Evolutionary conservation across 1,284 basidiomycete species (phyloP), one percentile per base, ranked within the genome.

Genomic region (Ustanciosporium gigantosporum): DNA sequence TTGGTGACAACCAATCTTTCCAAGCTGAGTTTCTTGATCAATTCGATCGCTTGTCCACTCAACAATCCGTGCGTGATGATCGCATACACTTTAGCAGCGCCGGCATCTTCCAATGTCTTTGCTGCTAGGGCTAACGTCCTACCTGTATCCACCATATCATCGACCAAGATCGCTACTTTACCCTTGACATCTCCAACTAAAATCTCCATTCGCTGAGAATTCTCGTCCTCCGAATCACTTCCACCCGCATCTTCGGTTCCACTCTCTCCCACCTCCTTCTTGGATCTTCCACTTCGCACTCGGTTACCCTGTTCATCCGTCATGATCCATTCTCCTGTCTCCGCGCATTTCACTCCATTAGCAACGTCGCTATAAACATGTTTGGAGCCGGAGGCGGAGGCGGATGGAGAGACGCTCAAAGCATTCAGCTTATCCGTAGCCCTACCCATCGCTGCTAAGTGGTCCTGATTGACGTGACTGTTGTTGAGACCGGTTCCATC

Each of bases 111-210:
- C 55, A 98, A 81, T 3, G 91, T 90, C 44, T 86, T 86, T 11
- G 87, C 88, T 22, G 94, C 94, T 15, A 96, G 82, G 11, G 86
- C 82, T 20, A 98, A 84, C 2, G 95, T 98, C 52, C 84, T 84
- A 2, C 93, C 94, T 5, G 91, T 92, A 79, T 98, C 95, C 75
- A 96, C 88, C 91, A 98, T 97, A 78, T 98, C 94, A 79, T 98
- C 94, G 23, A 98, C 88, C 39, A 98, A 82, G 72, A 98, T 94
- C 23, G 90, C 92, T 1, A 67, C 65, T 82, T 93, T 93, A 80
- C 88, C 91, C 69, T 83, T 84, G 55, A 98, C 94, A 77, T 97
- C 91, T n/a, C 94, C 94, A 42, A 98, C 94, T 27, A 98, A 83
- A 45, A 98, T 83, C 78, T 98, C 92, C 90, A 97, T 94, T 66